Percentiles rank a stretch among this genome's conserved stretches.
These are phyloP conservation scores for Starmerella potacharoeniae DNA, from an alignment of 805 yeast genomes.

Conservation along the genomic window DNA sequence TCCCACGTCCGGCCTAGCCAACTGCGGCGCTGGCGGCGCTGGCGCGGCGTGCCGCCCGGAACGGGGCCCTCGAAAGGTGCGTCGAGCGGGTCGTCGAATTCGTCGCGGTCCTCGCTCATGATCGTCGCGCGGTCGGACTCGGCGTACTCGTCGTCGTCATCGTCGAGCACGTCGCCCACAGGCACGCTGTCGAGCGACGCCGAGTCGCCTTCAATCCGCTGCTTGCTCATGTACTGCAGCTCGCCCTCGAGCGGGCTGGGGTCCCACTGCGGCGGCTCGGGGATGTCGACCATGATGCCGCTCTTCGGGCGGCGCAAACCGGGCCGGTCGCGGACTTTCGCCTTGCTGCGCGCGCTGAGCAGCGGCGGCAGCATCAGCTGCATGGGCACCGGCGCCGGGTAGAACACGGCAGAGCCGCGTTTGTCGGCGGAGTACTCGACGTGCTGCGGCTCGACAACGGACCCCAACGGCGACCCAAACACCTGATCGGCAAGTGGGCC, in stretches of 20 bases:
- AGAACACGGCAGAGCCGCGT: conserved; percentile 9
- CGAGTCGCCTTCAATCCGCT: background rate
- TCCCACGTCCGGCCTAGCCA: conserved; percentile 5
- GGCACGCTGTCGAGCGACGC: background rate
- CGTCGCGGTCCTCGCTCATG: conserved; percentile 24
- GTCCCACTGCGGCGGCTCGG: conserved; percentile 21
- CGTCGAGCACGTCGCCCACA: background rate
- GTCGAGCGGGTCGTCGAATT: conserved; percentile 9
- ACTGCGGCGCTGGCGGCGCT: background rate
- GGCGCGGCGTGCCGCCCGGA: background rate
- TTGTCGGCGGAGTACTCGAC: background rate
- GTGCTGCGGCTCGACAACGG: background rate
- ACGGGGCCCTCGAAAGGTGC: conserved; percentile 6
- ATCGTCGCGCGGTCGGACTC: conserved; percentile 27
- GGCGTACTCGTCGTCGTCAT: conserved; percentile 10
- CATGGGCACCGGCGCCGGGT: conserved; percentile 32
- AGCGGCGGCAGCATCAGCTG: conserved; percentile 29
- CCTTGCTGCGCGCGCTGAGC: conserved; percentile 17
- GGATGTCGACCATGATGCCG: conserved; percentile 4
- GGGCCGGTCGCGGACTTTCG: background rate
- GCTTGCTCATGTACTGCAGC: conserved; percentile 2
- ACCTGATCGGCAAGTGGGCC: background rate
- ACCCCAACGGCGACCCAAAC: background rate
- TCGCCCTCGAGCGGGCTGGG: conserved; percentile 19
- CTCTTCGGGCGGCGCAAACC: conserved; percentile 3